Evolutionary conservation across 2,329 filamentous ascomycete genomes (phyloP), one percentile per base, ranked within the genome.

Genomic region (Nigrospora oryzae): DNA sequence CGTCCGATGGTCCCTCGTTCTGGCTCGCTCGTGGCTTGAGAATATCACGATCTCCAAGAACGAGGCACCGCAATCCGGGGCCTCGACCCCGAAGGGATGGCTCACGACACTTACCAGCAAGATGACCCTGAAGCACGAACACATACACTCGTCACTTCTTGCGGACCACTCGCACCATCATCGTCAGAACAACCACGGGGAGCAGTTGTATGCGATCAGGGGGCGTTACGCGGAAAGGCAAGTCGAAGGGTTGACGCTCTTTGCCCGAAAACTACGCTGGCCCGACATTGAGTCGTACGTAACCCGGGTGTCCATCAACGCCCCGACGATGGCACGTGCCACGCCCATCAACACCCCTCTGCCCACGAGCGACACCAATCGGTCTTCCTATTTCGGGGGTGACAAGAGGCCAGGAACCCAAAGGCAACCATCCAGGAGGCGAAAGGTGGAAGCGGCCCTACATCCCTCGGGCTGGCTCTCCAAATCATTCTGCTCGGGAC

Each of bases 1-100:
- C n/a, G 78, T 84, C 16, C 81, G 77, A 54, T 85, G 81, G 81
- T 83, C 81, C 4, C 63, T 85, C 35, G 66, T 83, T 36, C 67
- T 85, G 31, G 81, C 81, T 14, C 70, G 79, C 23, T 71, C 73
- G 37, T 85, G 81, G 81, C 69, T 85, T n/a, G 77, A 84, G 49
- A 84, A 85, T 48, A 81, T 85, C 30, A 71, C 73, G 10, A 66
- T 85, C 19, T 68, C 73, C 42, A 74, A 69, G 50, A 62, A 67
- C 23, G 63, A 69, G 40, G 52, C 58, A 14, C 52, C 43, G 55
- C 42, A 63, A 53, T 49, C 65, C 59, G 54, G 62, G 56, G 42
- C 59, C 51, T 48, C 58, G 52, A 48, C 51, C 46, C 58, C 57
- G 55, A 55, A 58, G 40, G 61, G 73, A 36, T 83, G 79, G 79